These are phyloP conservation scores for Barnettozyma wickerhamii DNA, from an alignment of 805 yeast species.

Conservation along the genomic window DNA sequence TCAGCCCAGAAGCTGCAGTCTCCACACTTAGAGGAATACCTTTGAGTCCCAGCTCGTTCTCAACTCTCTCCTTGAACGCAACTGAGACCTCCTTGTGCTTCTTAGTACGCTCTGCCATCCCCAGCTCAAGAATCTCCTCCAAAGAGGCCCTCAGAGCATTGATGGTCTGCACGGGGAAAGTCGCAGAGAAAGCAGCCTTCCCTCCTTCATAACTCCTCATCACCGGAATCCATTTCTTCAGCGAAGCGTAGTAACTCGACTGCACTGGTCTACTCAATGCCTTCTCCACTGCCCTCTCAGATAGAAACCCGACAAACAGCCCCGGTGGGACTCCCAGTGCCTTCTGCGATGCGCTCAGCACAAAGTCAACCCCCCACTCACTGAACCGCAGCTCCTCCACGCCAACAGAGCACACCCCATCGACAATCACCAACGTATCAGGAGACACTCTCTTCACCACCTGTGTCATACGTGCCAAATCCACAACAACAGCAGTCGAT, in stretches of 20 bases:
- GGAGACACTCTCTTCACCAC: conserved; percentile 45
- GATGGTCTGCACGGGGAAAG: conserved; percentile 84
- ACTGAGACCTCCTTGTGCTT: conserved; percentile 59
- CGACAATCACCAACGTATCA: background rate
- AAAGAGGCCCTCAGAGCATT: conserved; percentile 79
- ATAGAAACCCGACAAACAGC: conserved; percentile 68
- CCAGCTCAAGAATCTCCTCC: conserved; percentile 54
- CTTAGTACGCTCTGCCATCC: conserved; percentile 56
- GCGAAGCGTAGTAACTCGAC: conserved; percentile 53
- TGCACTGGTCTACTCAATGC: conserved; percentile 46
- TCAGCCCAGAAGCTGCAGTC: conserved; percentile 77
- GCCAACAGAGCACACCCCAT: background rate
- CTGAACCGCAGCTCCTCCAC: conserved; percentile 67
- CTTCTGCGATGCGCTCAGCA: conserved; percentile 89
- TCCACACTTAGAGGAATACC: conserved; percentile 54
- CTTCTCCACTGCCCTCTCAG: conserved; percentile 65
- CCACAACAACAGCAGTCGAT: conserved; percentile 84
- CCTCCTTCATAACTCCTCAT: conserved; percentile 82
- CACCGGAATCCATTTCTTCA: conserved; percentile 83
- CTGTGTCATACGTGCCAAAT: conserved; percentile 57
- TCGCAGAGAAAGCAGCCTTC: conserved; percentile 86
- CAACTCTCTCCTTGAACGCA: conserved; percentile 51
- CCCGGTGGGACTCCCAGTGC: conserved; percentile 95
- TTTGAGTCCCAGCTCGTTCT: conserved; percentile 58
- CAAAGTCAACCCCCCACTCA: conserved; percentile 84